Evolutionary conservation across 306 rosid genomes (phyloP).

Genomic region (Abrus pulchellus): DNA sequence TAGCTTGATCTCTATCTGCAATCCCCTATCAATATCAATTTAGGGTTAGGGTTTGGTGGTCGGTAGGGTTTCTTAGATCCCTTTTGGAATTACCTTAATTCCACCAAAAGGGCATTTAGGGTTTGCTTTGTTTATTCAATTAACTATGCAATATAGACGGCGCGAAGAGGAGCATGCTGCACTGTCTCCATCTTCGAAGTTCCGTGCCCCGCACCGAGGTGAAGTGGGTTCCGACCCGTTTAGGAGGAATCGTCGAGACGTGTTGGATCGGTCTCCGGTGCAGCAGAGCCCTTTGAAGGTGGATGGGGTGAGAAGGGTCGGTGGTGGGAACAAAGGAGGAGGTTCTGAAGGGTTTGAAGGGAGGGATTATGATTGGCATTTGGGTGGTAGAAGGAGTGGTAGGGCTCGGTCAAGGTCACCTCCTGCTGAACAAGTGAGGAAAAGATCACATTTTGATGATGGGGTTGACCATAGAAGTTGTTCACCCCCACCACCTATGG

Average conservation of each 20-base stretch:
- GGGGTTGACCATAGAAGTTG: slow-evolving; percentile 56
- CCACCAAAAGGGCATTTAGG: slow-evolving; percentile 43
- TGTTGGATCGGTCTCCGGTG: slow-evolving; percentile 50
- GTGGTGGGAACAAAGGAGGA: slow-evolving; percentile 57
- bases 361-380: slow-evolving; percentile 67
- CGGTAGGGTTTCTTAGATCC: slow-evolving; percentile 31
- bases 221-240: slow-evolving; percentile 52
- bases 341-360: slow-evolving; percentile 55
- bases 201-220: slow-evolving; percentile 52
- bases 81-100: slow-evolving; percentile 25
- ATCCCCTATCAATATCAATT: slow-evolving; percentile 28
- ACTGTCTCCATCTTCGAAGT: slow-evolving; percentile 52
- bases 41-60: slow-evolving; percentile 55
- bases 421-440: slow-evolving; percentile 55
- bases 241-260: slow-evolving; percentile 50
- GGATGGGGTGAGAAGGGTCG: slow-evolving; percentile 57
- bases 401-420: slow-evolving; percentile 64
- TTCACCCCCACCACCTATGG: slow-evolving; percentile 56
- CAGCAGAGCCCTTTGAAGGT: slow-evolving; percentile 63
- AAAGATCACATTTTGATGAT: slow-evolving; percentile 64
- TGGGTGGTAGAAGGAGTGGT: slow-evolving; percentile 60
- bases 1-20: slow-evolving; percentile 44
- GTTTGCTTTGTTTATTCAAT: slow-evolving; percentile 44
- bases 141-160: slow-evolving; percentile 69
- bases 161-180: slow-evolving; percentile 64